These are phyloP conservation scores for Zancudomyces culisetae DNA, from an alignment of 371 early-diverging fungal genomes.

Conservation along the genomic window DNA sequence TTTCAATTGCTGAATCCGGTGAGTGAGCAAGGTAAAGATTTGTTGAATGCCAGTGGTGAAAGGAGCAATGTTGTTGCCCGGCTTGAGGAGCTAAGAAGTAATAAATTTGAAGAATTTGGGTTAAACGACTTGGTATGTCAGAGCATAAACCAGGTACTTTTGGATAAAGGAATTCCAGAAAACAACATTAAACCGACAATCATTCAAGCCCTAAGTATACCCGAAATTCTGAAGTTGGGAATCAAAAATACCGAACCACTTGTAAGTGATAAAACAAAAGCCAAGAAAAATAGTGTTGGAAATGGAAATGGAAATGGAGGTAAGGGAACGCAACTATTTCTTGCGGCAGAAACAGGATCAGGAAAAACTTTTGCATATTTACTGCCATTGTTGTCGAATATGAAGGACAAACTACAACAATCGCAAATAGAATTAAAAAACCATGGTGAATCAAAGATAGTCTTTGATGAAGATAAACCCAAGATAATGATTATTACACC, in stretches of 20 bases:
- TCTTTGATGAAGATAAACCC: constrained; percentile 40
- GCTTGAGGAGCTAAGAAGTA: constrained; percentile 6
- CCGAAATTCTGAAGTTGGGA: constrained; percentile 31
- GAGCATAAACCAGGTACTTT: constrained; percentile 16
- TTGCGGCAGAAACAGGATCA: constrained; percentile 92
- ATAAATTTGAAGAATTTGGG: constrained; percentile 14
- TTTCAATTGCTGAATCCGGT: constrained; percentile 14
- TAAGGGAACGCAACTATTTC: constrained; percentile 23
- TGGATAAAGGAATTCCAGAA: background rate
- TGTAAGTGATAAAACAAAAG: background rate
- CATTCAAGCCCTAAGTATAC: constrained; percentile 81
- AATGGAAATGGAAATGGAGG: constrained; percentile 3
- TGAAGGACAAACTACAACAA: constrained; percentile 39
- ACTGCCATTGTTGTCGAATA: constrained; percentile 57
- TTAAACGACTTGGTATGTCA: constrained; percentile 16
- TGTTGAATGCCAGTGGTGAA: background rate
- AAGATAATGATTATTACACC: constrained; percentile 90
- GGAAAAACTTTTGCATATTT: constrained; percentile 98
- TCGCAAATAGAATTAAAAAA: background rate
- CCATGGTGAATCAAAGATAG: background rate
- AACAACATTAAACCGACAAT: constrained; percentile 42
- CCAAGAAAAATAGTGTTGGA: background rate
- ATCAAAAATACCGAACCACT: constrained; percentile 1
- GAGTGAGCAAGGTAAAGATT: constrained; percentile 14
- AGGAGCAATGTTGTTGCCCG: constrained; percentile 2